phyloP scores from a whole-genome alignment of 257 asterid genomes.

The Plectranthus barbatus region DNA sequence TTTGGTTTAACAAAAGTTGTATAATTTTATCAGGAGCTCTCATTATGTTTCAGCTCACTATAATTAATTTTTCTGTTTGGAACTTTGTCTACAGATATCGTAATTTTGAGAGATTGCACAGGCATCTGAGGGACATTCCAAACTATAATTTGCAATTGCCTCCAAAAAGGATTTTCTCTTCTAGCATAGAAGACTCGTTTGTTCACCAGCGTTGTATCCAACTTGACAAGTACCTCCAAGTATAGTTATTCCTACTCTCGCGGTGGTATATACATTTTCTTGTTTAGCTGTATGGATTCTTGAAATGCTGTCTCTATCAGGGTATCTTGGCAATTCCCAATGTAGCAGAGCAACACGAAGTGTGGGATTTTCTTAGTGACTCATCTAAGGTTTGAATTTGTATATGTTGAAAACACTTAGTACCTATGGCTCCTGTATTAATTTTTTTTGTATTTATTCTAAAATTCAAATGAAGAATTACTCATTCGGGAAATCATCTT shows the following conservation, averaged over 20 bases:
- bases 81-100: slow-evolving; percentile 55
- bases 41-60: slow-evolving; percentile 2
- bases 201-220: slow-evolving; percentile 90
- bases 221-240: slow-evolving; percentile 91
- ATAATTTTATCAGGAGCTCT: slow-evolving; percentile 11
- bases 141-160: slow-evolving; percentile 85
- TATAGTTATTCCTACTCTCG: slow-evolving; percentile 23
- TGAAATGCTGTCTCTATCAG: slow-evolving; percentile 33
- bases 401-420: slow-evolving; percentile 9
- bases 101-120: slow-evolving; percentile 85
- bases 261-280: neutral
- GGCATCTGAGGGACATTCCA: slow-evolving; percentile 86
- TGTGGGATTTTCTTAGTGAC: slow-evolving; percentile 85
- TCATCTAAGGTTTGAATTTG: slow-evolving; percentile 65
- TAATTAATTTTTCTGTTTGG: slow-evolving; percentile 9
- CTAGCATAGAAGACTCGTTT: slow-evolving; percentile 81
- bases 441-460: neutral
- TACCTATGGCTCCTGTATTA: slow-evolving; percentile 12
- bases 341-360: slow-evolving; percentile 97
- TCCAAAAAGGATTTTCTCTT: slow-evolving; percentile 92
- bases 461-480: slow-evolving; percentile 51
- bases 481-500: slow-evolving; percentile 81
- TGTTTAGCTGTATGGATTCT: slow-evolving; percentile 9
- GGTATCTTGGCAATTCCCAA: slow-evolving; percentile 85
- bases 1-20: neutral